These are phyloP conservation scores for Penicillium oxalicum DNA, from an alignment of 2,329 filamentous ascomycete genomes.

Conservation along the genomic window DNA sequence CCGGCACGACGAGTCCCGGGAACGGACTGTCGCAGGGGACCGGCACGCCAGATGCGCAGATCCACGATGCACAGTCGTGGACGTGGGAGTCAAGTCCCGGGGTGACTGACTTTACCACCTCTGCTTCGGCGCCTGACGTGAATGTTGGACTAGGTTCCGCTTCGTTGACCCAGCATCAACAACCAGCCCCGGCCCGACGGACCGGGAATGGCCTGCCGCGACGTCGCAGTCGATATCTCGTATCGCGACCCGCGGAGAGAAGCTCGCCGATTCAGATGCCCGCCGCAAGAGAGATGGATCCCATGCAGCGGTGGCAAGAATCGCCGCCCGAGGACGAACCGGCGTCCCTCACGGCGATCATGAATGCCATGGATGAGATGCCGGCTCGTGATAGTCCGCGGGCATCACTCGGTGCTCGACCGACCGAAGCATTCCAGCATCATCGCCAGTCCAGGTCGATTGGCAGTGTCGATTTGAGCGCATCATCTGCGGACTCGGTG, in stretches of 20 bases:
- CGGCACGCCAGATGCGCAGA: not conserved
- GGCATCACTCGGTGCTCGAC: not conserved
- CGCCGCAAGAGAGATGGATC: slow-evolving; percentile 15
- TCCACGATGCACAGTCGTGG: not conserved
- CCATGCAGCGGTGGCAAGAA: slow-evolving; percentile 42
- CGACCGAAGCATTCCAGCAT: slow-evolving; percentile 4
- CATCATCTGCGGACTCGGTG: slow-evolving; percentile 11
- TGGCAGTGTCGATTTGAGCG: slow-evolving; percentile 8
- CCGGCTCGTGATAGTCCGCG: not conserved
- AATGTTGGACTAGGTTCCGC: not conserved
- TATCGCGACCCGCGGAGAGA: not conserved
- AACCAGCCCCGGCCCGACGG: not conserved
- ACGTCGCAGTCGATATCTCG: slow-evolving; percentile 1
- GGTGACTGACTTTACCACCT: not conserved
- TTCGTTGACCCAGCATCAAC: not conserved
- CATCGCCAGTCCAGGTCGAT: slow-evolving; percentile 1
- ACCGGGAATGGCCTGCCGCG: slow-evolving; percentile 8
- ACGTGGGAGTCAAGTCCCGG: not conserved
- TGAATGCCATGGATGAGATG: slow-evolving; percentile 27
- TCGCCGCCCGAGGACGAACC: slow-evolving; percentile 45
- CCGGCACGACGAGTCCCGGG: not conserved
- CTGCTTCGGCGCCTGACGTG: not conserved
- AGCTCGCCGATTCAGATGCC: not conserved
- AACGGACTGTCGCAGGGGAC: not conserved
- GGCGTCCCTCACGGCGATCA: slow-evolving; percentile 36